phyloP scores from a whole-genome alignment of 2,329 filamentous ascomycete genomes.

The Cladophialophora exuberans region DNA sequence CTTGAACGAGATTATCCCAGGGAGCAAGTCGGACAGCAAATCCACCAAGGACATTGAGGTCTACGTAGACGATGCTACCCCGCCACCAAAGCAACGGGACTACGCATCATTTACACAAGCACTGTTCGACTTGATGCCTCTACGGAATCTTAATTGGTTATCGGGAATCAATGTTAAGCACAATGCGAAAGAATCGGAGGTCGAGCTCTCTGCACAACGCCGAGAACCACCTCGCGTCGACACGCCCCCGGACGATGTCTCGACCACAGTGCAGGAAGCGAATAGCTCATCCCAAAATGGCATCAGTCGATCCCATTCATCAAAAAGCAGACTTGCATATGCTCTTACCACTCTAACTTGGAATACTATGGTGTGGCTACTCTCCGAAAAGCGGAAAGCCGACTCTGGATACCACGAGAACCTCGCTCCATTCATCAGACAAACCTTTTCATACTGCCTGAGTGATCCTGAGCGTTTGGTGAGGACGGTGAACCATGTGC shows the following conservation, averaged over 20 bases:
- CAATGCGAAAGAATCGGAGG: constrained; percentile 34
- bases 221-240: background rate
- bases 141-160: constrained; percentile 52
- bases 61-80: background rate
- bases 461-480: constrained; percentile 46
- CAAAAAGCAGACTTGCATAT: constrained; percentile 6
- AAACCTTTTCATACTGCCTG: constrained; percentile 50
- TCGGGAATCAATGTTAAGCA: constrained; percentile 37
- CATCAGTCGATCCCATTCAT: background rate
- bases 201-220: no score
- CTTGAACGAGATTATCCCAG: background rate
- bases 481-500: constrained; percentile 40
- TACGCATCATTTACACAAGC: constrained; percentile 65
- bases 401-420: constrained; percentile 3
- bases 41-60: background rate
- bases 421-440: constrained; percentile 44
- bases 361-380: constrained; percentile 19
- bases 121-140: constrained; percentile 52
- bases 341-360: constrained; percentile 22
- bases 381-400: background rate
- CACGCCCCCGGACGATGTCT: background rate
- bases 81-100: constrained; percentile 45
- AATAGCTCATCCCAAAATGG: background rate
- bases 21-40: no score
- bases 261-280: background rate